Conservation (phyloP, 768 basidiomycete species). For the Ramaria sp. region DNA sequence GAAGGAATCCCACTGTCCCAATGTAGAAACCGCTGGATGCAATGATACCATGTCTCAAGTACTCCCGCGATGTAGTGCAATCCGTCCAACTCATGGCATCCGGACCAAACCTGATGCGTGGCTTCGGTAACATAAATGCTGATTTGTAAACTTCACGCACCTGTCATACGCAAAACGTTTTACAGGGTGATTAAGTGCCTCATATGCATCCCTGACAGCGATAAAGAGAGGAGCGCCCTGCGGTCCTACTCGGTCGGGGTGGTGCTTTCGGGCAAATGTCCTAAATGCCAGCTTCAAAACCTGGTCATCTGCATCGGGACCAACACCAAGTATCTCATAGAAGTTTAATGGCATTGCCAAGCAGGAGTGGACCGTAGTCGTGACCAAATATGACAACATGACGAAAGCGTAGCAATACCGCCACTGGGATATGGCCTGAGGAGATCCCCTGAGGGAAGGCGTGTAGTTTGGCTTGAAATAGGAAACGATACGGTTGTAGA, state of each 20-base stretch:
- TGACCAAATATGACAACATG: constrained; percentile 16
- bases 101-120: constrained; percentile 58
- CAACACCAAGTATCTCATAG: constrained; percentile 63
- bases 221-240: constrained; percentile 59
- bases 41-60: constrained; percentile 53
- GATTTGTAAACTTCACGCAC: constrained; percentile 26
- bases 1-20: constrained; percentile 41
- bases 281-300: constrained; percentile 66
- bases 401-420: constrained; percentile 14
- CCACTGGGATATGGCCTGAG: constrained; percentile 4
- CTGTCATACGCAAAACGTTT: constrained; percentile 81
- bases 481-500: constrained; percentile 3
- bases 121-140: background rate
- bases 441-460: background rate
- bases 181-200: constrained; percentile 66
- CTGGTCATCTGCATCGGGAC: constrained; percentile 50
- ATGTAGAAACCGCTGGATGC: constrained; percentile 59
- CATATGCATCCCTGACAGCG: constrained; percentile 59
- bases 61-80: constrained; percentile 61
- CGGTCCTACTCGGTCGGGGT: constrained; percentile 63
- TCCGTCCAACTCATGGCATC: constrained; percentile 57
- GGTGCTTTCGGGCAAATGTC: constrained; percentile 59
- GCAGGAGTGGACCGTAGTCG: constrained; percentile 23
- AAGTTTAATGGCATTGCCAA: constrained; percentile 57
- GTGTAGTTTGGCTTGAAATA: background rate